Conservation (phyloP, 176 grass and related monocot genomes). For the Phyllostachys edulis region DNA sequence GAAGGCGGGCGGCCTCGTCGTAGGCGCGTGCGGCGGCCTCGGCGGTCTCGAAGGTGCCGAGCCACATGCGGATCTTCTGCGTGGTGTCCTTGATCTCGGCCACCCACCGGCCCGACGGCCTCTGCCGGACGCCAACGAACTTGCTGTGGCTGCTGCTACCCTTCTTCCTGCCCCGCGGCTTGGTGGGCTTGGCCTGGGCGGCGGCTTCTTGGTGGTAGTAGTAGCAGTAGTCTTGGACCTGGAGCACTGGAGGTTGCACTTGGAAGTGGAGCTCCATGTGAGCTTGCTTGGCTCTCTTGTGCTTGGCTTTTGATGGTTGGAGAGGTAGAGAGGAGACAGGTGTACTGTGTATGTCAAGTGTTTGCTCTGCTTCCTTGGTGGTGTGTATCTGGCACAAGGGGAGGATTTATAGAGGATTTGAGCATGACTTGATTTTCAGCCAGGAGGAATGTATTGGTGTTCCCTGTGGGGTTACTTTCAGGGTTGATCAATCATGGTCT, state of each 20-base stretch:
- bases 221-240: constrained; percentile 44
- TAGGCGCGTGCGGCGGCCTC: constrained; percentile 81
- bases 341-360: constrained; percentile 40
- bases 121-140: constrained; percentile 89
- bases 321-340: constrained; percentile 31
- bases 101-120: constrained; percentile 79
- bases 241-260: constrained; percentile 9
- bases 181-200: constrained; percentile 46
- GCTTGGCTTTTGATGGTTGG: constrained; percentile 28
- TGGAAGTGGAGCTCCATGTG: constrained; percentile 87
- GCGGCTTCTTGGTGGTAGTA: constrained; percentile 62
- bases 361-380: constrained; percentile 38
- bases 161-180: constrained; percentile 58
- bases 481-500: constrained; percentile 36
- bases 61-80: constrained; percentile 94
- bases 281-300: neutral
- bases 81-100: constrained; percentile 98
- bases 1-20: constrained; percentile 78
- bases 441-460: constrained; percentile 23
- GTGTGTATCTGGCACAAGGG: constrained; percentile 32
- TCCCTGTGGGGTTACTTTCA: constrained; percentile 43
- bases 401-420: constrained; percentile 56
- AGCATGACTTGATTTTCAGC: neutral
- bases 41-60: constrained; percentile 81
- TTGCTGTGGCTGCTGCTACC: constrained; percentile 57